Percentiles rank a stretch among this genome's conserved stretches.
These are phyloP conservation scores for Cenchrus americanus DNA, from an alignment of 176 grass and related monocot genomes.

Conservation along the genomic window DNA sequence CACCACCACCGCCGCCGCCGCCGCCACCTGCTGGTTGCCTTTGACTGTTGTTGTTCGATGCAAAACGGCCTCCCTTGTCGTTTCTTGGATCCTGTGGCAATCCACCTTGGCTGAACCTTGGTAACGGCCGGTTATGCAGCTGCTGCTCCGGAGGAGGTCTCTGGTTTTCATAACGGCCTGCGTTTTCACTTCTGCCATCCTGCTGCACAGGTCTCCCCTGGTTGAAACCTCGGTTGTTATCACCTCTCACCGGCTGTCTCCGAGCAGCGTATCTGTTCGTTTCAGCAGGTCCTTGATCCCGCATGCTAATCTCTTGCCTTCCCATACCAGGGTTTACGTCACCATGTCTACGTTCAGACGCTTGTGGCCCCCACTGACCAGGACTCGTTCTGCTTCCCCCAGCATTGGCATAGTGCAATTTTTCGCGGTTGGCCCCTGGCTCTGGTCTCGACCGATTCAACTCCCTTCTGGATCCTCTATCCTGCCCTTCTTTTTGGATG, in stretches of 20 bases:
- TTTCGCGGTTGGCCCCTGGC: background rate
- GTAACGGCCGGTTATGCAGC: background rate
- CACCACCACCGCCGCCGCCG: no score
- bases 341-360: background rate
- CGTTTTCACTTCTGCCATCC: slow-evolving; percentile 34
- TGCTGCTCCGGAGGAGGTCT: slow-evolving; percentile 4
- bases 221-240: slow-evolving; percentile 38
- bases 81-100: slow-evolving; percentile 43
- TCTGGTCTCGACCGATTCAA: slow-evolving; percentile 1
- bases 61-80: slow-evolving; percentile 36
- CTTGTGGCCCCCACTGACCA: slow-evolving; percentile 19
- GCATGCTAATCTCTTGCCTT: slow-evolving; percentile 26
- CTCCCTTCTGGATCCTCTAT: slow-evolving; percentile 24
- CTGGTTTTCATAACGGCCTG: background rate
- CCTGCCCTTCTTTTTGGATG: slow-evolving; percentile 16
- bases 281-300: slow-evolving; percentile 30
- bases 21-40: slow-evolving; percentile 20
- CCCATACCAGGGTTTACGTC: slow-evolving; percentile 4
- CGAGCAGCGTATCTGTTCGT: slow-evolving; percentile 47
- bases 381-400: slow-evolving; percentile 16
- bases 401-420: background rate
- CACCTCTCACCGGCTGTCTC: slow-evolving; percentile 36
- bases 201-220: slow-evolving; percentile 28
- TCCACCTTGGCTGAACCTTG: slow-evolving; percentile 43
- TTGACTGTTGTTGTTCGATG: slow-evolving; percentile 21